A percentile compares a stretch with the other conserved stretches of the same genome.
Evolutionary conservation across 2,329 filamentous ascomycete genomes (phyloP).

Genomic region (Ceratocystis lukuohia): DNA sequence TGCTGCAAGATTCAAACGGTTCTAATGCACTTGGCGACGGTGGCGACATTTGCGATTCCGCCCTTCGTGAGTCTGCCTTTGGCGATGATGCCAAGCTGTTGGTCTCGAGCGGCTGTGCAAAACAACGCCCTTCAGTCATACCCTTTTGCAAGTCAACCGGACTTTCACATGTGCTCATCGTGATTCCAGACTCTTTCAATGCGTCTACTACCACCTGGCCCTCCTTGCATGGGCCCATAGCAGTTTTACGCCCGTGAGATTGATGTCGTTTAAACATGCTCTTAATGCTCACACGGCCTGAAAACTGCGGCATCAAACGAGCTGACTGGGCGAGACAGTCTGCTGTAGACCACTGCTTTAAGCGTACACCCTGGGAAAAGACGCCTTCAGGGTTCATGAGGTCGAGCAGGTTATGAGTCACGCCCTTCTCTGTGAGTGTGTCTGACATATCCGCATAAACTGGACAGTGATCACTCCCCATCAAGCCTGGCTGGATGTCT

Average conservation of each 20-base stretch:
- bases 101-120: neutral
- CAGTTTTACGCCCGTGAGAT: too few species aligned
- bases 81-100: neutral
- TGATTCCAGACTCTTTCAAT: too few species aligned
- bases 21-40: neutral
- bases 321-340: slow-evolving; percentile 64
- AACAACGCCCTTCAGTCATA: too few species aligned
- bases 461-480: slow-evolving; percentile 94
- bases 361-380: slow-evolving; percentile 53
- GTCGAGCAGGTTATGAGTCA: slow-evolving; percentile 46
- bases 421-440: slow-evolving; percentile 43
- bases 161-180: too few species aligned
- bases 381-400: slow-evolving; percentile 64
- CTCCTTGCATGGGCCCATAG: too few species aligned
- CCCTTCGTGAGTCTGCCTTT: too few species aligned
- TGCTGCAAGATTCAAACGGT: too few species aligned
- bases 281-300: slow-evolving; percentile 69
- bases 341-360: slow-evolving; percentile 52
- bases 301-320: slow-evolving; percentile 75
- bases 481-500: slow-evolving; percentile 83
- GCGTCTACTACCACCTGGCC: too few species aligned
- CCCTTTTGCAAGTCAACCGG: too few species aligned
- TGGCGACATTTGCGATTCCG: neutral
- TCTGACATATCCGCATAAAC: slow-evolving; percentile 63
- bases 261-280: slow-evolving; percentile 61